Conservation (phyloP, 306 rosid genomes). For the Castanea crenata region DNA sequence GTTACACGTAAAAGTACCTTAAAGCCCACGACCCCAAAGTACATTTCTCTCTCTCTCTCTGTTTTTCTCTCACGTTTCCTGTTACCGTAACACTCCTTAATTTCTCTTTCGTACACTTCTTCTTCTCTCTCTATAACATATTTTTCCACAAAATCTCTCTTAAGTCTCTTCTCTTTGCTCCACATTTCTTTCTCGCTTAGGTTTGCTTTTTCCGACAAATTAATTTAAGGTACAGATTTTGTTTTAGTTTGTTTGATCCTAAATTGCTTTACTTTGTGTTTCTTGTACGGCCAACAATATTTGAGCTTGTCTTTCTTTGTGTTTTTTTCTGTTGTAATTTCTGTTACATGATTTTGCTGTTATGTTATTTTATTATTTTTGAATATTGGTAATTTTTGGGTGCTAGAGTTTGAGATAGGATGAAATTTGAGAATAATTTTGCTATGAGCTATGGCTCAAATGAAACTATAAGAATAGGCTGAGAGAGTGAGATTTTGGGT, state of each 20-base stretch:
- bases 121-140: not conserved
- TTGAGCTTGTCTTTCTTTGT: not conserved
- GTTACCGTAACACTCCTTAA: accelerated
- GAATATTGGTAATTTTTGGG: not conserved
- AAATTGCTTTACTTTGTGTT: not conserved
- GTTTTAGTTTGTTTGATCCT: not conserved
- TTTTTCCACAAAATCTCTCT: not conserved
- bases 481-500: no score
- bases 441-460: no score
- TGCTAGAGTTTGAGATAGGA: not conserved
- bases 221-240: not conserved
- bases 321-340: not conserved
- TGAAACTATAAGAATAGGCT: no score
- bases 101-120: not conserved
- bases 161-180: not conserved
- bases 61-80: not conserved
- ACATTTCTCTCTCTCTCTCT: not conserved
- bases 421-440: not conserved
- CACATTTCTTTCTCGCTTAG: no score
- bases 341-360: not conserved
- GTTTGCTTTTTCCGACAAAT: no score
- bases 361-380: not conserved
- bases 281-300: not conserved
- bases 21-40: no score
- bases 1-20: not conserved